Conservation (phyloP, 345 rosid species). For the Acer yangbiense region DNA sequence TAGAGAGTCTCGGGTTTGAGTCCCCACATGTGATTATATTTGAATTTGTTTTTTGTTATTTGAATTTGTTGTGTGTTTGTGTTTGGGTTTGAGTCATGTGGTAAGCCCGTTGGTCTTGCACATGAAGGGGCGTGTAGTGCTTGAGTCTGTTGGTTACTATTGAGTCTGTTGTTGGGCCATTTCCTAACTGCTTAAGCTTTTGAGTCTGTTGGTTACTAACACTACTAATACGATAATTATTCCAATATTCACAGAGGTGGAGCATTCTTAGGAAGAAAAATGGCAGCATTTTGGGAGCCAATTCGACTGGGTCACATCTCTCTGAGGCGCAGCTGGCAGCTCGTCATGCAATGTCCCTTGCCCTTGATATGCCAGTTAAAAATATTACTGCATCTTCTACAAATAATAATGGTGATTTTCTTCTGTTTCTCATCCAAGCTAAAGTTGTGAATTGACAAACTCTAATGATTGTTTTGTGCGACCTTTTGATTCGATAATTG, state of each 20-base stretch:
- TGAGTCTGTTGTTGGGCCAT: no score
- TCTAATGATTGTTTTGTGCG: not conserved
- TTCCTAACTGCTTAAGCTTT: no score
- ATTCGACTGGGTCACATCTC: constrained; percentile 49
- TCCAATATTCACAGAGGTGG: constrained; percentile 74
- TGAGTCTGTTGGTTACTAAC: no score
- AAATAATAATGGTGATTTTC: constrained; percentile 38
- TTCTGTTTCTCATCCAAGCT: constrained; percentile 1
- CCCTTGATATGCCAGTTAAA: constrained; percentile 66
- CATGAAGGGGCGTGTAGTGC: no score
- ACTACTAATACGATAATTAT: constrained; percentile 23
- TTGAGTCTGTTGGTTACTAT: no score
- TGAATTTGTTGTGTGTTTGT: no score
- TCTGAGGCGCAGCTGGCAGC: constrained; percentile 81
- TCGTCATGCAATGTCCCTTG: constrained; percentile 72
- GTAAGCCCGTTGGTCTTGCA: no score
- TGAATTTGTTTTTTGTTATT: no score
- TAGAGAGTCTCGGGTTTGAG: no score
- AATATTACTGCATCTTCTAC: constrained; percentile 41
- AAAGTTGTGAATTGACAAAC: constrained; percentile 14
- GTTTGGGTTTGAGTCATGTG: no score
- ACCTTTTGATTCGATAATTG: not conserved
- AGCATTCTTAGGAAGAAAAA: constrained; percentile 48
- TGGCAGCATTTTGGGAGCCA: constrained; percentile 33
- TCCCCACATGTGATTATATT: no score